Percentiles rank a stretch among this genome's conserved stretches.
Conservation (phyloP, 1,284 basidiomycete genomes). For the Xerocomus cyaneibrunnescens region DNA sequence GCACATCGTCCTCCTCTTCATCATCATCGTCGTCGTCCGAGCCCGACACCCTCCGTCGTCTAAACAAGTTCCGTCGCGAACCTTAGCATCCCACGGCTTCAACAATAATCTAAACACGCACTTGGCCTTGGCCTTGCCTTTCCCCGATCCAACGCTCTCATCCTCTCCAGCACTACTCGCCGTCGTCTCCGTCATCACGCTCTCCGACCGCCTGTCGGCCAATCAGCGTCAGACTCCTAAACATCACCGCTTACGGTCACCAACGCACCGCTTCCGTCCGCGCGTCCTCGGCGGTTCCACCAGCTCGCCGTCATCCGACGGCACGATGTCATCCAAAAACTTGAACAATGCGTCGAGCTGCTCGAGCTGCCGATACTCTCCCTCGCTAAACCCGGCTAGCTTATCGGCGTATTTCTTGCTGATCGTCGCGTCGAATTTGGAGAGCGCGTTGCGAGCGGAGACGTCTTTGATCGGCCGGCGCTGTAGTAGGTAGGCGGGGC, state of each 20-base stretch:
- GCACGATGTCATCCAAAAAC: constrained; percentile 62
- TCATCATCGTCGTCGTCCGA: constrained; percentile 44
- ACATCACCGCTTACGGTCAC: too few species aligned
- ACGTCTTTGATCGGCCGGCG: constrained; percentile 76
- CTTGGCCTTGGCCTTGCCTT: constrained; percentile 37
- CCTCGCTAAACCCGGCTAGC: constrained; percentile 71
- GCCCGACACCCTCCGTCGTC: constrained; percentile 48
- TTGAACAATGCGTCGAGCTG: constrained; percentile 62
- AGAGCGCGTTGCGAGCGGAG: constrained; percentile 72
- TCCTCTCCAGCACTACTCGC: constrained; percentile 33
- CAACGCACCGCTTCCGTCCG: constrained; percentile 44
- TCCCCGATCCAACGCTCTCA: constrained; percentile 23
- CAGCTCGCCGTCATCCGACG: constrained; percentile 55
- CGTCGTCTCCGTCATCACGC: constrained; percentile 41
- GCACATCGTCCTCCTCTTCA: constrained; percentile 33
- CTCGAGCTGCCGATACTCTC: constrained; percentile 60
- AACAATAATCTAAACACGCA: constrained; percentile 19
- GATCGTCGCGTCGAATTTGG: constrained; percentile 69
- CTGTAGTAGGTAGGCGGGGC: constrained; percentile 40
- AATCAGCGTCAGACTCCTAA: neutral
- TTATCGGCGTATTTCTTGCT: constrained; percentile 72
- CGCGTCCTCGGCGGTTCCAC: constrained; percentile 45
- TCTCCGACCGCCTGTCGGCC: constrained; percentile 42
- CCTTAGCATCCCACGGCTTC: too few species aligned
- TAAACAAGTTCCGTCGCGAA: constrained; percentile 12